Evolutionary conservation across 805 yeast genomes (phyloP), one percentile per base, ranked within the genome.

Genomic region (Monosporozyma unispora): DNA sequence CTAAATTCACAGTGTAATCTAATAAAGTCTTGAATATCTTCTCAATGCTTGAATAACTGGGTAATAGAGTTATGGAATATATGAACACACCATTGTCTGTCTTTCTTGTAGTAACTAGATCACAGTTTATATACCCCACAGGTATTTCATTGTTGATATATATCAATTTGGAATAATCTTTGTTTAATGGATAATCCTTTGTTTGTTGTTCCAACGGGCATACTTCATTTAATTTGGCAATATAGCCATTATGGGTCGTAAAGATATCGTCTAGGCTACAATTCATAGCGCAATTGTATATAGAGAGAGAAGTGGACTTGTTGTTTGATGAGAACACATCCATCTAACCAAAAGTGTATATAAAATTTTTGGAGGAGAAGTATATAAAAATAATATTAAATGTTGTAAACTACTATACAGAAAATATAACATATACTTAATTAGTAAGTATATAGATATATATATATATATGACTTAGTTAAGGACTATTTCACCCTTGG

Each of bases 401-500:
- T 41, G 31, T 23, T 41, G 28, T 41, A 7, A 41, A 4, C 12
- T 23, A 42, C 9, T 37, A 19, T 37, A 37, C 40, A 37, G 22
- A 37, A 37, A 37, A 19, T 10, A 10, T 18, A 37, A 37, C 9
- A 8, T 16, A 18, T 44, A 29, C 37, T 22, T 11, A 42, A 42
- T 4, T n/a, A 44, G 18, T n/a, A 29, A 21, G 27, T 27, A 33
- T n/a, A 18, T 23, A 31, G 19, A 7, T 21, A 23, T 23, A 9
- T 35, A 27, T 9, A n/a, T 37, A 4, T 12, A 44, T 37, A 31
- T 21, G 19, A 18, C 29, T 35, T 31, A 61, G 40, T 64, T 59
- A 29, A 56, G 33, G 14, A 61, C 64, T 43, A 55, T 58, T 28
- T 62, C 56, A 38, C 64, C 63, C 4, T 63, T 51, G 8, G 45